Base-by-base conservation (phyloP, 192 early-diverging fungal genomes). In the Entomortierella chlamydospora region DNA sequence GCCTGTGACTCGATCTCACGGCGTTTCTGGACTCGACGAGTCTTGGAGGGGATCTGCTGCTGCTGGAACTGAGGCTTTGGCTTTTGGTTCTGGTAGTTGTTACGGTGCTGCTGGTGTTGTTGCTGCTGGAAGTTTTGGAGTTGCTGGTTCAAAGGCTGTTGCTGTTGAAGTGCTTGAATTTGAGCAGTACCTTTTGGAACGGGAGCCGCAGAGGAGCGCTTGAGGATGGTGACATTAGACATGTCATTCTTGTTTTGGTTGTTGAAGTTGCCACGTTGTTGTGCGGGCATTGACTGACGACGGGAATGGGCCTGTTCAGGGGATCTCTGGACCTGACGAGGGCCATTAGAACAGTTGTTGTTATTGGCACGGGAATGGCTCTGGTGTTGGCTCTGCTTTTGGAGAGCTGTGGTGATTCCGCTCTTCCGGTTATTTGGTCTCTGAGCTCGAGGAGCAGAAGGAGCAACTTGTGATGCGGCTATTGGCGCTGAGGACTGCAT, bases 1-100 rank as follows among this genome's bases (percentile, higher is more conserved):
- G 72, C 64, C 7, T 83, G 62, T n/a, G 81, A 77, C 47, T 58
- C 77, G 34, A 84, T 61, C 22, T 87, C 86, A 55, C 74, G 84
- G 43, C 83, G 82, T 15, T 68, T 72, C 54, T 86, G 83, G n/a
- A 67, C 67, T 28, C 83, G 66, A 51, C 85, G 83, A 28, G 73
- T 64, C 64, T 84, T 87, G 10, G 83, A 72, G 13, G 81, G 70
- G 6, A 58, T 30, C 31, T 57, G 61, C 20, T 56, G 54, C 25
- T 43, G 56, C 49, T 64, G 72, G 15, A 63, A 39, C 13, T 57
- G 57, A 7, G 56, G 72, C 51, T 58, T 66, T 10, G 37, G 64
- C 39, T 54, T 60, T n/a, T 39, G 61, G 45, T 65, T 64, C 25
- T 22, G 57, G 50, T 56, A 30, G 3, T 66, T 61, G 34, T 66